These are phyloP conservation scores for Trichosanthes truncata DNA, from an alignment of 306 rosid species.

Conservation along the genomic window DNA sequence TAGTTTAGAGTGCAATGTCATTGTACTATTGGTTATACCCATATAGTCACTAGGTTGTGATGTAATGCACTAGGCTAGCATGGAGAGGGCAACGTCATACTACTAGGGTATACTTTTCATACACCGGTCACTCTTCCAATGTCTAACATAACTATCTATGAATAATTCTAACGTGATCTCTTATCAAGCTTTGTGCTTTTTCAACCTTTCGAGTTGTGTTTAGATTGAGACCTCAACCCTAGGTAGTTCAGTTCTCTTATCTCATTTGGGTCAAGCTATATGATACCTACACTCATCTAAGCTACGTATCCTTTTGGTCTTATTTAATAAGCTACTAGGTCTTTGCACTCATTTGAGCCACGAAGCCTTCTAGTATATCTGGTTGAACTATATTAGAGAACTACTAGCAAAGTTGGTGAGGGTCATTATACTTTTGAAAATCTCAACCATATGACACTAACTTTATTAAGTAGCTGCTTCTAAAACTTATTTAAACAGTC, in stretches of 20 bases:
- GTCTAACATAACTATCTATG: neutral
- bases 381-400: no score
- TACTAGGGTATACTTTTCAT: no score
- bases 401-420: neutral
- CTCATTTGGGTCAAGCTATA: neutral
- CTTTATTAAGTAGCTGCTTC: neutral
- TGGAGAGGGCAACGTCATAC: no score
- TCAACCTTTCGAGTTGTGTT: neutral
- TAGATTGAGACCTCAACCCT: neutral
- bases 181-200: no score
- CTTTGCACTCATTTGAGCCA: neutral
- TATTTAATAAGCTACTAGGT: no score
- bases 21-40: no score
- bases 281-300: no score
- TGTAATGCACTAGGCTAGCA: no score
- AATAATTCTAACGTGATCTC: neutral
- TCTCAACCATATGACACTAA: neutral
- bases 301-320: no score
- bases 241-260: neutral
- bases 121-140: neutral
- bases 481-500: neutral
- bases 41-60: neutral
- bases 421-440: neutral
- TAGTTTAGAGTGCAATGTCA: no score
- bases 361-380: no score